Evolutionary conservation across 2,329 filamentous ascomycete genomes (phyloP).

Genomic region (Xylaria sp.): DNA sequence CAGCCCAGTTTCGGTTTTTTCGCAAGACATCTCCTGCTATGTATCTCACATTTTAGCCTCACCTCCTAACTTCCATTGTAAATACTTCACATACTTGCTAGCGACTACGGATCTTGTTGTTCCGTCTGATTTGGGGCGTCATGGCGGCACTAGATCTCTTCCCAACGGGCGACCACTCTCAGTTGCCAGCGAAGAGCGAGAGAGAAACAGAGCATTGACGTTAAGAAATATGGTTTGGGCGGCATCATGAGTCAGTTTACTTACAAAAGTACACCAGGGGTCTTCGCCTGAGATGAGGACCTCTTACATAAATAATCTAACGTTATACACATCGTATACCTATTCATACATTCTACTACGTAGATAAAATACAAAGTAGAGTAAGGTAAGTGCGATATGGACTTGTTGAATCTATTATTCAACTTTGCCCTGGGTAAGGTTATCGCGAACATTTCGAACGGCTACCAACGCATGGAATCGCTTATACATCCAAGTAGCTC

Average conservation of each 20-base stretch:
- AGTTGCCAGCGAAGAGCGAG: slow-evolving; percentile 3
- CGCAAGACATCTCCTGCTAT: neutral
- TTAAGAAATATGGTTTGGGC: neutral
- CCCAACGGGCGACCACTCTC: slow-evolving; percentile 9
- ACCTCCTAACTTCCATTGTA: slow-evolving; percentile 8
- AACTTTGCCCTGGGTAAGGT: no score
- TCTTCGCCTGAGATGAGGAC: neutral
- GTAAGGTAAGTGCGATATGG: no score
- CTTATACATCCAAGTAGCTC: no score
- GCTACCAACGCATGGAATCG: no score
- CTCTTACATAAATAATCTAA: neutral
- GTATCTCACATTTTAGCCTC: neutral
- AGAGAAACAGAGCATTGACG: slow-evolving; percentile 5
- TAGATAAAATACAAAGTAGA: no score
- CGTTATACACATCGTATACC: neutral
- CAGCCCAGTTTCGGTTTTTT: neutral
- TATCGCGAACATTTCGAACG: no score
- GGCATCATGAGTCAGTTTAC: neutral
- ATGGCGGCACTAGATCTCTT: slow-evolving; percentile 16
- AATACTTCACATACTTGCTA: slow-evolving; percentile 18
- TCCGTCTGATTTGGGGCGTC: neutral
- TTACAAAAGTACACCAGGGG: neutral
- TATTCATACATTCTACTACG: neutral
- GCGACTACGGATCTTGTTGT: neutral
- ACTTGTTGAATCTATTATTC: no score